These are phyloP conservation scores for Wakefieldia striispora DNA, from an alignment of 768 basidiomycete species.

Conservation along the genomic window DNA sequence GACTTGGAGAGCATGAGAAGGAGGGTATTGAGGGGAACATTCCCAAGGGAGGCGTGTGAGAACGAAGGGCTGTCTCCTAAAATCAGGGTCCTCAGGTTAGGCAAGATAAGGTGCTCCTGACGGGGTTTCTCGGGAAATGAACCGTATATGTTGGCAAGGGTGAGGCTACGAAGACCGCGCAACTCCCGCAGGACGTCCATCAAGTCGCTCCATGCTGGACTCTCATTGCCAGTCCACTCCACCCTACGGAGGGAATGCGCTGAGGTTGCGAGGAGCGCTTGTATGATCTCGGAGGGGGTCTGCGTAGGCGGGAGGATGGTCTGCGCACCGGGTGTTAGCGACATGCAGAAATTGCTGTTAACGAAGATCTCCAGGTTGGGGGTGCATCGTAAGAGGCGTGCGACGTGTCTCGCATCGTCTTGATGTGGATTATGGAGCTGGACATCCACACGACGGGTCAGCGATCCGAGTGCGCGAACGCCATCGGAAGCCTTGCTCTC, in stretches of 20 bases:
- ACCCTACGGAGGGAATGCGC: constrained; percentile 38
- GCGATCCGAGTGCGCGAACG: constrained; percentile 35
- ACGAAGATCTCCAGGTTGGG: constrained; percentile 45
- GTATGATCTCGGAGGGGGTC: constrained; percentile 34
- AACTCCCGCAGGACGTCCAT: constrained; percentile 34
- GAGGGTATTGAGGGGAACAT: constrained; percentile 40
- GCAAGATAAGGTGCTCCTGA: constrained; percentile 30
- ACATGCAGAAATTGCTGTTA: constrained; percentile 37
- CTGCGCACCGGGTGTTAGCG: constrained; percentile 17
- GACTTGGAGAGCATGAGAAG: constrained; percentile 35
- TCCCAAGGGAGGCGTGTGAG: constrained; percentile 33
- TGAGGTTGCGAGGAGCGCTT: constrained; percentile 32
- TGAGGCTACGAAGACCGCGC: constrained; percentile 38
- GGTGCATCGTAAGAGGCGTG: constrained; percentile 39
- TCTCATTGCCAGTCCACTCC: constrained; percentile 46
- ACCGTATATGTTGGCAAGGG: constrained; percentile 40
- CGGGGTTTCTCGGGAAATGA: constrained; percentile 23
- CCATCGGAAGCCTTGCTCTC: constrained; percentile 17
- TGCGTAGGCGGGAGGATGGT: constrained; percentile 21
- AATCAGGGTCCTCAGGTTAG: constrained; percentile 40
- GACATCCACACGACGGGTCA: constrained; percentile 43
- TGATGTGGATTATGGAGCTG: constrained; percentile 34
- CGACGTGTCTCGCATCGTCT: constrained; percentile 19
- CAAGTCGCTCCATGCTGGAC: constrained; percentile 41
- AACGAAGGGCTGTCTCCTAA: constrained; percentile 36